Conservation (phyloP, 768 basidiomycete genomes). For the Sarcomyxa edulis region DNA sequence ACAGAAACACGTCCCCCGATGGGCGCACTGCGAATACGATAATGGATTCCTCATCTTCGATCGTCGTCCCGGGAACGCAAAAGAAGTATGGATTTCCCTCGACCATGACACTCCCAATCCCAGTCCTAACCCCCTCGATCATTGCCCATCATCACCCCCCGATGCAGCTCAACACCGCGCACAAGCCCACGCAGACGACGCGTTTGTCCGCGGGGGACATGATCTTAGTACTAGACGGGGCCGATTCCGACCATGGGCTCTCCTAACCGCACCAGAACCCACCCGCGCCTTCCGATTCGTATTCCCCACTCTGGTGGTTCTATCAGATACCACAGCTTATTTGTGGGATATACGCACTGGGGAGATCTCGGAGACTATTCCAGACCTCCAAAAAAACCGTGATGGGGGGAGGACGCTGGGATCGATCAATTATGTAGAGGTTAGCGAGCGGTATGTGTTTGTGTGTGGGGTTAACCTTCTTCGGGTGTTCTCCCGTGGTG, state of each 20-base stretch:
- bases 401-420: constrained; percentile 19
- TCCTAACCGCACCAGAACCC: constrained; percentile 39
- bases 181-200: constrained; percentile 6
- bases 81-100: constrained; percentile 79
- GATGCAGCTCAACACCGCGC: constrained; percentile 19
- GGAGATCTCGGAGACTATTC: constrained; percentile 40
- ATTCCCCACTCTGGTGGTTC: constrained; percentile 59
- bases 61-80: constrained; percentile 41
- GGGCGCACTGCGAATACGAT: constrained; percentile 72
- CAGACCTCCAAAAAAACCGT: constrained; percentile 25
- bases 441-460: constrained; percentile 53
- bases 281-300: constrained; percentile 61
- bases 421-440: constrained; percentile 59
- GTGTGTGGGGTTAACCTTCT: constrained; percentile 46
- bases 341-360: constrained; percentile 60
- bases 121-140: constrained; percentile 13
- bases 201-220: constrained; percentile 9
- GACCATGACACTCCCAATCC: constrained; percentile 24
- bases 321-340: constrained; percentile 37
- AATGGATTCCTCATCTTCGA: constrained; percentile 71
- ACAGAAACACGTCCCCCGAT: constrained; percentile 44
- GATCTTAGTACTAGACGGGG: constrained; percentile 25
- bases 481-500: constrained; percentile 48
- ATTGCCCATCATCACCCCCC: constrained; percentile 27
- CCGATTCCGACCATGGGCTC: constrained; percentile 59